Base-by-base conservation (phyloP, 2,329 filamentous ascomycete genomes). In the Curvularia spicifera region DNA sequence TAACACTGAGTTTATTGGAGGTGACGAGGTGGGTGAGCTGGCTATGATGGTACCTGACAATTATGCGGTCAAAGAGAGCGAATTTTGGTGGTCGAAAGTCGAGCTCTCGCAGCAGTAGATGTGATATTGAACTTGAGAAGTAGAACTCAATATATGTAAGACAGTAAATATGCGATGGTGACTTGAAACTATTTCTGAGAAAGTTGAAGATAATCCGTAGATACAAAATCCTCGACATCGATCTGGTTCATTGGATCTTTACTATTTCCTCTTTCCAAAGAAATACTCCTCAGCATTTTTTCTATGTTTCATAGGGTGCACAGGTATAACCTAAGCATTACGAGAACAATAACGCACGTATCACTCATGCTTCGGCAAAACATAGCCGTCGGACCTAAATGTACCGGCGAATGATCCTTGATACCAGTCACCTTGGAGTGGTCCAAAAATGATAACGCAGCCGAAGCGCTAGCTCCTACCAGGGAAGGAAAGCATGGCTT, bases 51-150 rank as follows among this genome's bases (percentile, higher is more conserved):
- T 40, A 6, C 54, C 70, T 80, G 75, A 83, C 78, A 22, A 72
- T 4, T 77, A 77, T 58, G 82, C 84, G 59, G 74, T 74, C 52
- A 72, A 79, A 50, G 81, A 85, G 67, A 87, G 84, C 65, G 71
- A 76, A 12, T 89, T 86, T 71, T 90, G 87, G 87, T 88, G 84
- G 84, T 78, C 79, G 12, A 81, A 81, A 59, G 81, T 65, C 5
- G 60, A 63, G 9, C 10, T 65, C 29, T 65, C 60, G 26, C 62
- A 65, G 82, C 20, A 72, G 78, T 56, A 60, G 3, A 33, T n/a
- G 3, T 20, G 15, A 6, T 6, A 28, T 28, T 28, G 26, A 28
- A 8, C 6, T 28, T 28, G 6, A 8, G 6, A 8, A 8, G 5
- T 1, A 28, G 26, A 28, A 28, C 6, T 8, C 26, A 8, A 28